Evolutionary conservation across 2,329 filamentous ascomycete genomes (phyloP).

Genomic region (Botryotinia narcissicola): DNA sequence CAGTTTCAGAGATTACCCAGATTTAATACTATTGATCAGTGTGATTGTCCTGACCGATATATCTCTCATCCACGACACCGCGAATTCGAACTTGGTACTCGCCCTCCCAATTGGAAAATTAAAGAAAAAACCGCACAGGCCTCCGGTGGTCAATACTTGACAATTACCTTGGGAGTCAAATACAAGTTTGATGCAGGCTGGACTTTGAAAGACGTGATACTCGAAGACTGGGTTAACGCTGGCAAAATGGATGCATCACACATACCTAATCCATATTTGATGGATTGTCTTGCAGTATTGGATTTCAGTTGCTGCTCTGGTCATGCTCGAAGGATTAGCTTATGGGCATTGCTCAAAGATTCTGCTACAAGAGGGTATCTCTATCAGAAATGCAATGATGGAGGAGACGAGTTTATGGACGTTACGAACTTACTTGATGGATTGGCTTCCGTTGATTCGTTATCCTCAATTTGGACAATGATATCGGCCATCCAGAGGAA

Average conservation of each 20-base stretch:
- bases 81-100: conserved; percentile 7
- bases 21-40: too few relatives aligned
- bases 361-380: neutral
- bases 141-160: neutral
- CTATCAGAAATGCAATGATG: neutral
- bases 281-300: conserved; percentile 14
- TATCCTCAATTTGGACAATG: neutral
- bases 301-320: conserved; percentile 15
- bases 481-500: neutral
- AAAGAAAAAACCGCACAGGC: neutral
- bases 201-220: conserved; percentile 21
- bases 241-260: neutral
- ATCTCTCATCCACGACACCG: neutral
- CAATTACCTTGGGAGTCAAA: neutral
- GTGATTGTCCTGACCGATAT: neutral
- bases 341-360: conserved; percentile 2
- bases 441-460: neutral
- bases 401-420: rapidly evolving
- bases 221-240: conserved; percentile 7
- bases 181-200: conserved; percentile 21
- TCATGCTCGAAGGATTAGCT: conserved; percentile 14
- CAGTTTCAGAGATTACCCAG: too few relatives aligned
- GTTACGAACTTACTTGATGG: neutral
- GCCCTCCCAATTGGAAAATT: neutral
- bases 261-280: neutral